These are phyloP conservation scores for Xylariomycetidae sp. DNA, from an alignment of 2,329 filamentous ascomycete species.

Conservation along the genomic window DNA sequence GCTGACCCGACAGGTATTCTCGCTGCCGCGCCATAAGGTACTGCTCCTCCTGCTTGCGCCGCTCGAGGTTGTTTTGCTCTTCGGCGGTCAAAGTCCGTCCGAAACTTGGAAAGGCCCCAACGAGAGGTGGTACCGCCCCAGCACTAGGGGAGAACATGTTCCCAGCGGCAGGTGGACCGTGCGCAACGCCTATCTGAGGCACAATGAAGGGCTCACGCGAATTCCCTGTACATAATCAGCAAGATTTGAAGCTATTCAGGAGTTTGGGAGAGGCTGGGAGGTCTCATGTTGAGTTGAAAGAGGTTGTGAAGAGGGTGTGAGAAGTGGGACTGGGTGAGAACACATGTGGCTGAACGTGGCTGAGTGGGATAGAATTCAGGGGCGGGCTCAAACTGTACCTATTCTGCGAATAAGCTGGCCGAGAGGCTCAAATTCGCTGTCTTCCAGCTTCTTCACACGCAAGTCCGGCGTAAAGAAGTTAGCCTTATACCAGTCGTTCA, in stretches of 20 bases:
- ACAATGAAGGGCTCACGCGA: constrained; percentile 96
- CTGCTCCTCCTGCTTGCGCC: constrained; percentile 96
- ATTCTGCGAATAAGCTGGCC: constrained; percentile 93
- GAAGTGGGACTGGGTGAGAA: no score
- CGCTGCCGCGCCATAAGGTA: constrained; percentile 95
- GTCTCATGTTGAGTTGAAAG: no score
- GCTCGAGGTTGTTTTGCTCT: constrained; percentile 94
- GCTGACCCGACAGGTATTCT: constrained; percentile 84
- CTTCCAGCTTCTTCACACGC: constrained; percentile 90
- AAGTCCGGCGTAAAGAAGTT: constrained; percentile 95
- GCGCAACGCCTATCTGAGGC: constrained; percentile 90
- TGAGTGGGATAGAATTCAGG: no score
- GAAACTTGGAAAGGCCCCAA: constrained; percentile 90
- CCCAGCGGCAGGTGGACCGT: constrained; percentile 62
- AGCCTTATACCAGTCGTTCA: constrained; percentile 99
- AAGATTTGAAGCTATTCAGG: no score
- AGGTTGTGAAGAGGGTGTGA: no score
- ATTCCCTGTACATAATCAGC: no score
- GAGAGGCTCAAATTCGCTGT: constrained; percentile 87
- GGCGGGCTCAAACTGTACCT: no score
- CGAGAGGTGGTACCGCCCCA: constrained; percentile 71
- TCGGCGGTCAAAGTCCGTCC: constrained; percentile 94
- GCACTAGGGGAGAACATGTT: constrained; percentile 43
- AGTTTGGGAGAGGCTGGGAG: no score
- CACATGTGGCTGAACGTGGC: no score